phyloP scores from a whole-genome alignment of 371 early-diverging fungal species.

The Actinomucor elegans region DNA sequence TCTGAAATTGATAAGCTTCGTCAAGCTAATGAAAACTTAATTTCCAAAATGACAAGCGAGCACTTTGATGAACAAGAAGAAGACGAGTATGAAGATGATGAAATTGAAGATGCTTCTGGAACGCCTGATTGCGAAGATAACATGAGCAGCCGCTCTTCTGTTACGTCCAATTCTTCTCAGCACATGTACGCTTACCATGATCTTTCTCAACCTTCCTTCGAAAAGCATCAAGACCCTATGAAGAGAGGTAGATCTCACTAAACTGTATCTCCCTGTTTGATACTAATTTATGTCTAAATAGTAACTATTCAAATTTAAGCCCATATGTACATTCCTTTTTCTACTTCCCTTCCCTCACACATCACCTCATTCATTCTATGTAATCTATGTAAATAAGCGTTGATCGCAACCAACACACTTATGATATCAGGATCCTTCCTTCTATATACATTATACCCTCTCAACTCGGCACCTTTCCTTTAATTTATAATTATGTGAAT shows the following conservation, averaged over 20 bases:
- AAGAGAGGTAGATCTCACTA: background rate
- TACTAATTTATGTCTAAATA: too few species aligned
- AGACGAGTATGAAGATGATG: background rate
- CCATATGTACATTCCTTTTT: background rate
- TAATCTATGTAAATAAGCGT: conserved; percentile 16
- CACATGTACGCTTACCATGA: background rate
- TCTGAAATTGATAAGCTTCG: conserved; percentile 36
- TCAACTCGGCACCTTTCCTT: background rate
- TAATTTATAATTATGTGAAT: conserved; percentile 3
- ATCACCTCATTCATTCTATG: background rate
- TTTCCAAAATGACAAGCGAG: conserved; percentile 22
- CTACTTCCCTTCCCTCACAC: background rate
- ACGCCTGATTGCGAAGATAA: conserved; percentile 19
- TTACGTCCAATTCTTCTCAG: conserved; percentile 1
- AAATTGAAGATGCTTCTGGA: background rate
- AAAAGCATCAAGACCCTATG: conserved; percentile 2
- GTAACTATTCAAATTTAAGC: background rate
- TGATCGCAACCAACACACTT: background rate
- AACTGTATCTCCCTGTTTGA: too few species aligned
- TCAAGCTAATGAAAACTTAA: conserved; percentile 28
- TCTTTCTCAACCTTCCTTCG: background rate
- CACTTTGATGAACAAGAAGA: conserved; percentile 7
- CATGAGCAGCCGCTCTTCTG: conserved; percentile 14
- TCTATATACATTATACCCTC: background rate
- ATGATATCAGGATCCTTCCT: background rate